Conservation (phyloP, 139 green algal genomes). For the Volvox reticuliferus region DNA sequence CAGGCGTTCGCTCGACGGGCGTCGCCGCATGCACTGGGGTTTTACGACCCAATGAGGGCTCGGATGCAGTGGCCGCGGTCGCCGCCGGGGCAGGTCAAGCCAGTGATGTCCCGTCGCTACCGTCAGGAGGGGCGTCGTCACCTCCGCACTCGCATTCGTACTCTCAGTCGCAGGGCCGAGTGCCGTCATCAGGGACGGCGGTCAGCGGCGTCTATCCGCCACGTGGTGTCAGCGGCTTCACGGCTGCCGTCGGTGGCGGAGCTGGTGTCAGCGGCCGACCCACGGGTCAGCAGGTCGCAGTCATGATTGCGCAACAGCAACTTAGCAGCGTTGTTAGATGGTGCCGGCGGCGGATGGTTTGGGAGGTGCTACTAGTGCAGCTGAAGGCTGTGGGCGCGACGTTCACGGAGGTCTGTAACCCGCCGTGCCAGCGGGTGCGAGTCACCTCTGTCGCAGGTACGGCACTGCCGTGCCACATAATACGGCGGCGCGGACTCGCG, state of each 20-base stretch:
- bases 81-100: not conserved
- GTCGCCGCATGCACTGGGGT: not conserved
- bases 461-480: constrained; percentile 23
- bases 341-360: constrained; percentile 50
- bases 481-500: not conserved
- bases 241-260: too few species aligned
- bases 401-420: constrained; percentile 1
- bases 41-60: not conserved
- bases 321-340: constrained; percentile 38
- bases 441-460: constrained; percentile 9
- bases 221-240: not conserved
- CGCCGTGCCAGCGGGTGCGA: constrained; percentile 17
- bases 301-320: constrained; percentile 46
- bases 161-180: not conserved
- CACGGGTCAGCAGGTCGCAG: constrained; percentile 27
- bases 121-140: not conserved
- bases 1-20: not conserved
- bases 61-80: not conserved
- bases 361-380: constrained; percentile 52
- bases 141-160: not conserved
- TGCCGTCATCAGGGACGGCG: not conserved
- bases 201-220: not conserved
- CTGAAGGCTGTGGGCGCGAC: constrained; percentile 22
- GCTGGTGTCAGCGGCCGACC: not conserved
- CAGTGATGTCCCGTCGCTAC: not conserved